Evolutionary conservation across 352 stramenopile genomes (phyloP).

Genomic region (Phytophthora tubulina): DNA sequence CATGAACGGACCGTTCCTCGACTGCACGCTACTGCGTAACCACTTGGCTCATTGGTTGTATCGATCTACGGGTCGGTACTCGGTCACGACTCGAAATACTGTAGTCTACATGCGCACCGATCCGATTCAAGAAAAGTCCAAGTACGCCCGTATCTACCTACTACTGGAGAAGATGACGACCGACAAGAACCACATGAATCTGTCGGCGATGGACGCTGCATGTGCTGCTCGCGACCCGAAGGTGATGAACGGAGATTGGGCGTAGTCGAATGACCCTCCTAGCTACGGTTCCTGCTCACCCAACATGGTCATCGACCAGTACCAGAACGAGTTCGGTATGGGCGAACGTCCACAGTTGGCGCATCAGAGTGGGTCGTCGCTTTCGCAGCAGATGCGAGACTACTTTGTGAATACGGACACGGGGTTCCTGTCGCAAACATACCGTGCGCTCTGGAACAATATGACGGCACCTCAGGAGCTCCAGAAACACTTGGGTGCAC

Average conservation of each 20-base stretch:
- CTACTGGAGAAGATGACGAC: conserved; percentile 81
- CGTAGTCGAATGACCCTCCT: conserved; percentile 81
- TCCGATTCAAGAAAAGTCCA: conserved; percentile 33
- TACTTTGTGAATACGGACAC: conserved; percentile 70
- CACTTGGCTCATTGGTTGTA: conserved; percentile 85
- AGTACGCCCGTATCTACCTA: conserved; percentile 79
- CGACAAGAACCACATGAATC: conserved; percentile 69
- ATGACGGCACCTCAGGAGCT: conserved; percentile 73
- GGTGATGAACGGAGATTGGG: conserved; percentile 78
- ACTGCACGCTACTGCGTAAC: conserved; percentile 80
- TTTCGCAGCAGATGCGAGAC: conserved; percentile 81
- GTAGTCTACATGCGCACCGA: conserved; percentile 72
- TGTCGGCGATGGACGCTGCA: conserved; percentile 58
- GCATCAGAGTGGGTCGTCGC: conserved; percentile 57
- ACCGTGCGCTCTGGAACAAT: conserved; percentile 80
- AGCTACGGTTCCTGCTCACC: conserved; percentile 78
- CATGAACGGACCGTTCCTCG: conserved; percentile 80
- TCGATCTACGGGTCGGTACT: conserved; percentile 74
- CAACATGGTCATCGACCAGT: conserved; percentile 82
- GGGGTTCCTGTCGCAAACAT: conserved; percentile 74
- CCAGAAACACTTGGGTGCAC: conserved; percentile 28
- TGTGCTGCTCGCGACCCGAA: conserved; percentile 47
- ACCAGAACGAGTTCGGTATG: conserved; percentile 85
- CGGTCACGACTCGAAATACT: conserved; percentile 66
- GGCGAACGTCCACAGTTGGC: conserved; percentile 70